Percentiles rank a stretch among this genome's conserved stretches.
phyloP scores from a whole-genome alignment of 83 land plant species.

The Isoetes engelmannii region DNA sequence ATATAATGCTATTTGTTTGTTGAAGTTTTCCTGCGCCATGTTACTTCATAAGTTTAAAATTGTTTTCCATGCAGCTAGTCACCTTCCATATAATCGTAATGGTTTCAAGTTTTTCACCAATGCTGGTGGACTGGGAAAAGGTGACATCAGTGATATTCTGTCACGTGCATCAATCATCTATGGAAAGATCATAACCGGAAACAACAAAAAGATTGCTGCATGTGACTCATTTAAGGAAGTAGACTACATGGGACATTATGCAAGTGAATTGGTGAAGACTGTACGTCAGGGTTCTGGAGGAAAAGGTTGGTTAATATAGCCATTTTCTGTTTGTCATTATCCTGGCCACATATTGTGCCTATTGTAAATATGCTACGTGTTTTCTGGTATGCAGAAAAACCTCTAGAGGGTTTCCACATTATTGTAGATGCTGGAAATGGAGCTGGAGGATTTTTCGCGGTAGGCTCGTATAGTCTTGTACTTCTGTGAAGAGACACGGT shows the following conservation, averaged over 20 bases:
- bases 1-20: not conserved
- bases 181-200: slow-evolving; percentile 35
- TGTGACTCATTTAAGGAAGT: slow-evolving; percentile 35
- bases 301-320: slow-evolving; percentile 40
- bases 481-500: not conserved
- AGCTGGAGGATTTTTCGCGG: slow-evolving; percentile 97
- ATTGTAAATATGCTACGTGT: not conserved
- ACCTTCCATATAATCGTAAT: slow-evolving; percentile 93
- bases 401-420: slow-evolving; percentile 93
- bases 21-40: not conserved
- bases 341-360: not conserved
- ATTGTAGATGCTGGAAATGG: slow-evolving; percentile 99
- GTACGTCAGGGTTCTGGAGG: slow-evolving; percentile 91
- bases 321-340: not conserved
- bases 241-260: slow-evolving; percentile 77
- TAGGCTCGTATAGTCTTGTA: slow-evolving; percentile 23
- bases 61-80: slow-evolving; percentile 65
- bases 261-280: slow-evolving; percentile 71
- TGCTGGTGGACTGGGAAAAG: slow-evolving; percentile 91
- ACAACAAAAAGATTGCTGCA: slow-evolving; percentile 13
- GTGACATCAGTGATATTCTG: slow-evolving; percentile 79
- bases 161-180: slow-evolving; percentile 69
- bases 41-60: not conserved
- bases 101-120: slow-evolving; percentile 95
- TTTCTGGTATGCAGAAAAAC: slow-evolving; percentile 64